These are phyloP conservation scores for Tetracladium maxilliforme DNA, from an alignment of 2,329 filamentous ascomycete species.

Conservation along the genomic window DNA sequence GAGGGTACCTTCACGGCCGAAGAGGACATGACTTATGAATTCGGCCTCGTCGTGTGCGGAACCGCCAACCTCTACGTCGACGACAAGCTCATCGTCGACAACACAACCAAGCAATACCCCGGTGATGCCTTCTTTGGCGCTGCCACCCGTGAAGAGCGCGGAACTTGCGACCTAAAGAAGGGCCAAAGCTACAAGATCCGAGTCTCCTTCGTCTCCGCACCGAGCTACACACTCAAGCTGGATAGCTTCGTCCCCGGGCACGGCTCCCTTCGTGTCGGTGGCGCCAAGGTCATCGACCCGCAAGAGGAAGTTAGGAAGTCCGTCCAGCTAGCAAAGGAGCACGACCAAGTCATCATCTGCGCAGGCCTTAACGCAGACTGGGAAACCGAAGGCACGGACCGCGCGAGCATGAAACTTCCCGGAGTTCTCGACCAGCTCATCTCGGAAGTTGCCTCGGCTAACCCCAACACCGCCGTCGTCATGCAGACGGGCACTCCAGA, in stretches of 20 bases:
- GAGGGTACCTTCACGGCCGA: conserved; percentile 15
- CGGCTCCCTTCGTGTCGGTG: conserved; percentile 48
- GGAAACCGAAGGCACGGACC: conserved; percentile 68
- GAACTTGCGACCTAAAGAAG: conserved; percentile 10
- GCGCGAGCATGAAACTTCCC: conserved; percentile 66
- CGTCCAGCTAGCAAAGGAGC: conserved; percentile 49
- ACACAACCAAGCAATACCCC: conserved; percentile 14
- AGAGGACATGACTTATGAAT: conserved; percentile 14
- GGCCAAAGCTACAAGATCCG: conserved; percentile 15
- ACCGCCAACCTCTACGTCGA: conserved; percentile 18
- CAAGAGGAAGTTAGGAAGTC: conserved; percentile 49
- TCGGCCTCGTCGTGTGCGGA: conserved; percentile 16
- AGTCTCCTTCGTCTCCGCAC: conserved; percentile 35
- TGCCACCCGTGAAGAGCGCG: conserved; percentile 17
- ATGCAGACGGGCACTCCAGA: conserved; percentile 68
- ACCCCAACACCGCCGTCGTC: conserved; percentile 57
- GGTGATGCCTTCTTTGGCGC: conserved; percentile 16
- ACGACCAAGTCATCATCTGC: conserved; percentile 66
- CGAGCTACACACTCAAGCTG: conserved; percentile 38
- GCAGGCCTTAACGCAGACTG: conserved; percentile 68
- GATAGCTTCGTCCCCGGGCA: conserved; percentile 30
- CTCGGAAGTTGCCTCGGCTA: conserved; percentile 45
- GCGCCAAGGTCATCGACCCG: conserved; percentile 39
- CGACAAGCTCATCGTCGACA: conserved; percentile 18
- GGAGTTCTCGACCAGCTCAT: conserved; percentile 58